Evolutionary conservation across 805 yeast species (phyloP).

Genomic region (Sporopachydermia lactativora): DNA sequence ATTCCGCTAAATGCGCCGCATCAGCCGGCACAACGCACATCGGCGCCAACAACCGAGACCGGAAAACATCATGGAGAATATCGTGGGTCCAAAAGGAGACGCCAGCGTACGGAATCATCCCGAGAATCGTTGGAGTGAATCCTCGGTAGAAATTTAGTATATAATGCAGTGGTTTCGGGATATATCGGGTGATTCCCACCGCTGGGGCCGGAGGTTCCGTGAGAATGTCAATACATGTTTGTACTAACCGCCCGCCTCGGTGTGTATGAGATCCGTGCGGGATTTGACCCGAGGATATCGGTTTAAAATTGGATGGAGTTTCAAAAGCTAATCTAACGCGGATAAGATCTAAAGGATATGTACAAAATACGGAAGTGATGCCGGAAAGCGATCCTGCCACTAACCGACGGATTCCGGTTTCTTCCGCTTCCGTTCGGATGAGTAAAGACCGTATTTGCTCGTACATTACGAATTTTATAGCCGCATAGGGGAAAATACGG

Average conservation of each 20-base stretch:
- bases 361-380: conserved; percentile 67
- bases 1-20: not conserved
- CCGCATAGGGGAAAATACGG: conserved; percentile 93
- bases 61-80: conserved; percentile 69
- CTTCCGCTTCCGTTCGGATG: conserved; percentile 62
- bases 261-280: conserved; percentile 14
- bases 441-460: conserved; percentile 76
- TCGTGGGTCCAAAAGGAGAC: conserved; percentile 95
- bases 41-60: conserved; percentile 40
- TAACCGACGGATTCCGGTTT: conserved; percentile 69
- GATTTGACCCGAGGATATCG: conserved; percentile 12
- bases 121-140: conserved; percentile 82
- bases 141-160: conserved; percentile 80
- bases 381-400: conserved; percentile 89
- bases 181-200: conserved; percentile 20
- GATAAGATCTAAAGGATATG: conserved; percentile 85
- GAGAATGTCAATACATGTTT: conserved; percentile 15
- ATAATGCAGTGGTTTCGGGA: conserved; percentile 17
- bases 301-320: conserved; percentile 27
- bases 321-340: conserved; percentile 89
- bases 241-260: conserved; percentile 19
- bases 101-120: conserved; percentile 97
- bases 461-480: conserved; percentile 90
- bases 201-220: conserved; percentile 15
- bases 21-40: conserved; percentile 31